Conservation (phyloP, 805 yeast genomes). For the Saturnispora bothae region DNA sequence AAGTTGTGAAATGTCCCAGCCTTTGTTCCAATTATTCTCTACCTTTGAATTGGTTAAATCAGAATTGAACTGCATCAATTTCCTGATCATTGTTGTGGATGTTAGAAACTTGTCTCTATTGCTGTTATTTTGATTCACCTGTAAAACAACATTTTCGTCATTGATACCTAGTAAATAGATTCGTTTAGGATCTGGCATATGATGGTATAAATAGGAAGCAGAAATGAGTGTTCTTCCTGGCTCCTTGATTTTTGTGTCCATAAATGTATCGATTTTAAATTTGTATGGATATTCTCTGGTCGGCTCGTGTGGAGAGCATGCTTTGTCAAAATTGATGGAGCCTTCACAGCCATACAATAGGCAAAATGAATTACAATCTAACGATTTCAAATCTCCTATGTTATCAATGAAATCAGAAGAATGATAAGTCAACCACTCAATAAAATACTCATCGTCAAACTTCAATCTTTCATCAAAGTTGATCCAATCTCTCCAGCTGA, state of each 20-base stretch:
- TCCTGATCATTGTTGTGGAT: conserved; percentile 10
- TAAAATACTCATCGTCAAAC: conserved; percentile 16
- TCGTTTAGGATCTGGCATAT: conserved; percentile 26
- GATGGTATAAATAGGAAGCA: conserved; percentile 24
- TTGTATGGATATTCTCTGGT: conserved; percentile 12
- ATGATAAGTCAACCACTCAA: conserved; percentile 11
- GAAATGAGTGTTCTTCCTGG: conserved; percentile 28
- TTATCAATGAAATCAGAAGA: conserved; percentile 7
- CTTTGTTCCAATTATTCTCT: conserved; percentile 14
- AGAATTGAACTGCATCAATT: conserved; percentile 15
- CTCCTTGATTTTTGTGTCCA: conserved; percentile 19
- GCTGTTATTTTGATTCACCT: conserved; percentile 15
- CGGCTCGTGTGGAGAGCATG: conserved; percentile 10
- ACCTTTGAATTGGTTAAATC: conserved; percentile 2
- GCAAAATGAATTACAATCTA: conserved; percentile 10
- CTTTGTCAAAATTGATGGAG: conserved; percentile 12
- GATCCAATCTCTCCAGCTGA: conserved; percentile 26
- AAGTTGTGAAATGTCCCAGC: conserved; percentile 13
- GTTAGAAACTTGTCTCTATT: conserved; percentile 11
- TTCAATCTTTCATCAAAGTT: conserved; percentile 17
- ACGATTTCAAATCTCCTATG: conserved; percentile 4
- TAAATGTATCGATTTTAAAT: conserved; percentile 20
- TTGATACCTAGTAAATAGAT: conserved; percentile 13
- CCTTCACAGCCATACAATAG: conserved; percentile 16
- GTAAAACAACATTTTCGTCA: conserved; percentile 15